Conservation (phyloP, 352 stramenopile genomes). For the Pythium monospermum region DNA sequence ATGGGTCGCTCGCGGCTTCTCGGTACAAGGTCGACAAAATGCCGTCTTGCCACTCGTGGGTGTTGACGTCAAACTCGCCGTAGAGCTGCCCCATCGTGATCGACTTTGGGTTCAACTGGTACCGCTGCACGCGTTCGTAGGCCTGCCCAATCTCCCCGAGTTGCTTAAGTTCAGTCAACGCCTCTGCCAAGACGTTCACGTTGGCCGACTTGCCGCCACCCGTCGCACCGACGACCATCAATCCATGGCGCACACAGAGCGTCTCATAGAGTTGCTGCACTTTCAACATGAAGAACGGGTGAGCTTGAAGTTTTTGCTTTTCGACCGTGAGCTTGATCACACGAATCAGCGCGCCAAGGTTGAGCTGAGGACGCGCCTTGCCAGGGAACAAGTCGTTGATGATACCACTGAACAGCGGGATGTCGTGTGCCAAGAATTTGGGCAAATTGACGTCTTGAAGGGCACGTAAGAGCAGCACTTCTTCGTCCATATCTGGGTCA, state of each 20-base stretch:
- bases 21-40: slow-evolving; percentile 90
- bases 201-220: slow-evolving; percentile 90
- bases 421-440: slow-evolving; percentile 94
- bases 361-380: slow-evolving; percentile 83
- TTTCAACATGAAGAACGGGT: slow-evolving; percentile 92
- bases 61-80: slow-evolving; percentile 93
- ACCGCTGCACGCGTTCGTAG: slow-evolving; percentile 85
- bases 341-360: slow-evolving; percentile 83
- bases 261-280: slow-evolving; percentile 94
- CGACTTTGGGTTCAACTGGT: slow-evolving; percentile 93
- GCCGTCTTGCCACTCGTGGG: slow-evolving; percentile 93
- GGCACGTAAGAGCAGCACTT: slow-evolving; percentile 89
- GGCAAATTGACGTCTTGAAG: slow-evolving; percentile 94
- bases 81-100: slow-evolving; percentile 97
- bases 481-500: slow-evolving; percentile 91
- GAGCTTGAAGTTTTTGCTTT: slow-evolving; percentile 75
- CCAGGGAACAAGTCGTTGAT: slow-evolving; percentile 93
- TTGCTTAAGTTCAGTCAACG: slow-evolving; percentile 82
- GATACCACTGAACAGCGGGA: slow-evolving; percentile 93
- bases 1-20: slow-evolving; percentile 85
- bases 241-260: slow-evolving; percentile 90
- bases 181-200: slow-evolving; percentile 79
- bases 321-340: slow-evolving; percentile 88
- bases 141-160: slow-evolving; percentile 66
- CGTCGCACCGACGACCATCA: slow-evolving; percentile 94